Base-by-base conservation (phyloP, 768 basidiomycete genomes). In the Lenzites betulinus region DNA sequence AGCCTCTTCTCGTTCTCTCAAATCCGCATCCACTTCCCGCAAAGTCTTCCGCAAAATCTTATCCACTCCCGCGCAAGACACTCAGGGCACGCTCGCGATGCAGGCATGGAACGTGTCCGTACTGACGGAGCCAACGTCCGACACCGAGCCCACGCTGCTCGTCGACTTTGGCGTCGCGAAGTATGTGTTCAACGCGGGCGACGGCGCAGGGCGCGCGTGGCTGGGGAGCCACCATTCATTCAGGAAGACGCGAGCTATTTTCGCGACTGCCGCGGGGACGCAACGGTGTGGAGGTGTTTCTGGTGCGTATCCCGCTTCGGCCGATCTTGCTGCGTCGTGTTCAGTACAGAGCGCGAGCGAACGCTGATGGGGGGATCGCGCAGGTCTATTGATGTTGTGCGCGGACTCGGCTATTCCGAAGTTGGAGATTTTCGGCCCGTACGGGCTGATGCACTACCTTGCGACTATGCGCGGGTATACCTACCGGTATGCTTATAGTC, bases 131-230 rank as follows among this genome's bases (percentile, higher is more conserved):
- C 68, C 78, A 18, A 83, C 88, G 4, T 84, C 85, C 51, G 95
- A 98, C 75, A 91, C 94, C 1, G 87, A 93, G 64, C 88, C 94
- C 0, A 83, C 88, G 9, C 75, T 97, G 25, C 75, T 90, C 60
- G 74, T 96, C 64, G 79, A 81, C 1, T 95, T 94, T 70, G 88
- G 91, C 64, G 78, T 81, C 54, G 87, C 83, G 13, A 90, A 92
- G 66, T 98, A 95, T 66, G 79, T 95, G 39, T 93, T 98, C 80
- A 95, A 95, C 73, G 85, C 80, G 20, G 88, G 92, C 8, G 94
- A 97, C 73, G 89, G 89, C 59, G 86, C 89, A 1, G 87, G 85
- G 43, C 78, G 95, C 36, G 76, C 89, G 0, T 90, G 89, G 69
- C 73, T 87, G 16, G 89, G 94, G 74, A 84, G 84, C 59, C 77